A percentile compares a stretch with the other conserved stretches of the same genome.
phyloP scores from a whole-genome alignment of 208 protist species.

The Jaenimonas drosophilae region DNA sequence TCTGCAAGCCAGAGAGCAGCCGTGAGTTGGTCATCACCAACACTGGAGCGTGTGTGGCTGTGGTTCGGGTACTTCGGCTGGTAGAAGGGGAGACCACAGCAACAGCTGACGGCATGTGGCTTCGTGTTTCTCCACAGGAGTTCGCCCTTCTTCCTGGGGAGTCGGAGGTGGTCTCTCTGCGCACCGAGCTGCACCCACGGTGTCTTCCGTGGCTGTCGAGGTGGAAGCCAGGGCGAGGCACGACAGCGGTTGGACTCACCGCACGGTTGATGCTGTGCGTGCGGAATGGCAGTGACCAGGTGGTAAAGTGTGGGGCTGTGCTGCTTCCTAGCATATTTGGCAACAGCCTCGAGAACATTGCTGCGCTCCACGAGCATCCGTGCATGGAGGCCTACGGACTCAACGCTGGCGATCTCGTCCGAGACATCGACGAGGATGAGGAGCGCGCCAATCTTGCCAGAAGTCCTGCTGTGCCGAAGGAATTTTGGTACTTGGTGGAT shows the following conservation, averaged over 20 bases:
- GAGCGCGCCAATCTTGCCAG: conserved; percentile 5
- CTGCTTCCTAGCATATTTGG: conserved; percentile 71
- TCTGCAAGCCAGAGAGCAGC: conserved; percentile 27
- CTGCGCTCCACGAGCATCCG: conserved; percentile 31
- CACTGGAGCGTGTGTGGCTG: conserved; percentile 51
- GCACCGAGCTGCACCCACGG: conserved; percentile 42
- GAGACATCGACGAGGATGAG: no score
- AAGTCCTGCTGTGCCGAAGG: conserved; percentile 63
- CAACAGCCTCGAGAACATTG: conserved; percentile 69
- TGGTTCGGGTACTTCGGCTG: conserved; percentile 57
- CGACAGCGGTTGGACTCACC: conserved; percentile 21
- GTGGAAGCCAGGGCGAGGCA: conserved; percentile 59
- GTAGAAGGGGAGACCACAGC: conserved; percentile 4
- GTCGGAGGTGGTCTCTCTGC: conserved; percentile 40
- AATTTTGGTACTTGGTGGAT: conserved; percentile 74
- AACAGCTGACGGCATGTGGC: conserved; percentile 51
- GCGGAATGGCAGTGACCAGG: conserved; percentile 33
- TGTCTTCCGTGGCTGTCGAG: conserved; percentile 49
- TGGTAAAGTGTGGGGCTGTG: conserved; percentile 48
- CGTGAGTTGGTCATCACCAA: conserved; percentile 48
- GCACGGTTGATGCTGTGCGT: conserved; percentile 53
- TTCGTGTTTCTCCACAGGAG: conserved; percentile 50
- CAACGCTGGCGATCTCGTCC: conserved; percentile 21
- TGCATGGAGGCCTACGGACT: conserved; percentile 54
- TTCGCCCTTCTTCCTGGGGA: conserved; percentile 63